phyloP scores from a whole-genome alignment of 2,329 filamentous ascomycete genomes.

The Mariannaea elegans region DNA sequence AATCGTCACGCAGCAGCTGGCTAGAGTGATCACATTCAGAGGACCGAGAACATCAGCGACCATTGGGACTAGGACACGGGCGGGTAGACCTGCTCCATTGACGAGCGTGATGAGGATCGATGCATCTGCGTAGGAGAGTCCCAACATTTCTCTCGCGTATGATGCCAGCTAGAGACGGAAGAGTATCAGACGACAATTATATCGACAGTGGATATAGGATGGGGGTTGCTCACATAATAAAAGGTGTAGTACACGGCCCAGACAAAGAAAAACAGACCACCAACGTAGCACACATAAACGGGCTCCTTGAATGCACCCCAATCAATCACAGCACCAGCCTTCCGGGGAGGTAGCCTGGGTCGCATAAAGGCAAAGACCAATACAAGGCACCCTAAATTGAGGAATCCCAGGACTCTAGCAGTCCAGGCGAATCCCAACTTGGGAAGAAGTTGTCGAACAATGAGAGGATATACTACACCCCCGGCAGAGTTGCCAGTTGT shows the following conservation, averaged over 20 bases:
- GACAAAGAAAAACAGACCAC: constrained; percentile 49
- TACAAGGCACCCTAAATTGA: constrained; percentile 76
- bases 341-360: constrained; percentile 38
- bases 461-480: constrained; percentile 61
- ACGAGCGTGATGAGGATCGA: constrained; percentile 50
- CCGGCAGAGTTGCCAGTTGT: constrained; percentile 65
- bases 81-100: constrained; percentile 51
- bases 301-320: constrained; percentile 47
- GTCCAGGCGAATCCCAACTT: constrained; percentile 66
- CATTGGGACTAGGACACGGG: constrained; percentile 48
- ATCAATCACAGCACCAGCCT: constrained; percentile 40
- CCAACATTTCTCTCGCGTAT: constrained; percentile 41
- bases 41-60: constrained; percentile 49
- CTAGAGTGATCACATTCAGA: constrained; percentile 46
- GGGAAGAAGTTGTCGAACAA: constrained; percentile 62
- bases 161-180: constrained; percentile 31
- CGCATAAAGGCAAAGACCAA: constrained; percentile 57
- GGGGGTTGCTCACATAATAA: constrained; percentile 50
- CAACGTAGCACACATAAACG: constrained; percentile 45
- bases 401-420: constrained; percentile 68
- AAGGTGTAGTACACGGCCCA: constrained; percentile 55
- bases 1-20: constrained; percentile 41
- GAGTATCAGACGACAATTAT: neutral
- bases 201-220: too few relatives aligned
- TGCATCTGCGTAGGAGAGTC: constrained; percentile 46